These are phyloP conservation scores for Phytopythium montanum DNA, from an alignment of 352 stramenopile species.

Conservation along the genomic window DNA sequence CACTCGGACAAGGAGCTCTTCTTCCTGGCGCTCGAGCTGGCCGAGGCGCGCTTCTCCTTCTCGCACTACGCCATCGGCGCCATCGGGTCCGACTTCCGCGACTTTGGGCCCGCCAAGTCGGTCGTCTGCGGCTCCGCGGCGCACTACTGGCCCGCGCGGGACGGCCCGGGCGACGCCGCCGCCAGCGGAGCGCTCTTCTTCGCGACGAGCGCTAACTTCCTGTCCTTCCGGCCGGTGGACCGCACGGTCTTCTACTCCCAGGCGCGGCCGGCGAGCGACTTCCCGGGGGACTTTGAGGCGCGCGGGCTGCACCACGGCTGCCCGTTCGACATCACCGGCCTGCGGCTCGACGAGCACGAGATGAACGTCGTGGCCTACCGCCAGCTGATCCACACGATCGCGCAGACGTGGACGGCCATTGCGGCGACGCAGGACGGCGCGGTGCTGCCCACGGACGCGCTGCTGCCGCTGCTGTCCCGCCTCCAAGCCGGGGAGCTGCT, in stretches of 20 bases:
- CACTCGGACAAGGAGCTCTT: slow-evolving; percentile 38
- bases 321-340: slow-evolving; percentile 7
- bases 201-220: slow-evolving; percentile 43
- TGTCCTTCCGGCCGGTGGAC: slow-evolving; percentile 20
- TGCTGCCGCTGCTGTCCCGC: neutral
- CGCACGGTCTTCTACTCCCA: slow-evolving; percentile 3
- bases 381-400: neutral
- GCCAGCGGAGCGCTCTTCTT: slow-evolving; percentile 22
- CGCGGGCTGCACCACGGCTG: slow-evolving; percentile 1
- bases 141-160: slow-evolving; percentile 23
- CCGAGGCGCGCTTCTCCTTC: slow-evolving; percentile 27
- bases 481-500: slow-evolving; percentile 1
- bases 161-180: slow-evolving; percentile 14
- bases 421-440: neutral
- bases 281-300: neutral
- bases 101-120: neutral
- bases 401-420: neutral
- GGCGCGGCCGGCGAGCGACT: neutral
- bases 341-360: slow-evolving; percentile 1
- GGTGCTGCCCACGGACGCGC: neutral
- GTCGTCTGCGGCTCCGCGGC: slow-evolving; percentile 25
- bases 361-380: slow-evolving; percentile 1
- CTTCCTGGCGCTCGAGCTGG: slow-evolving; percentile 35
- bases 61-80: slow-evolving; percentile 25
- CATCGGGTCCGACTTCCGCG: slow-evolving; percentile 15